Evolutionary conservation across 495 filamentous ascomycete genomes (phyloP), one percentile per base, ranked within the genome.

Genomic region (Parachaetomium inaequale): DNA sequence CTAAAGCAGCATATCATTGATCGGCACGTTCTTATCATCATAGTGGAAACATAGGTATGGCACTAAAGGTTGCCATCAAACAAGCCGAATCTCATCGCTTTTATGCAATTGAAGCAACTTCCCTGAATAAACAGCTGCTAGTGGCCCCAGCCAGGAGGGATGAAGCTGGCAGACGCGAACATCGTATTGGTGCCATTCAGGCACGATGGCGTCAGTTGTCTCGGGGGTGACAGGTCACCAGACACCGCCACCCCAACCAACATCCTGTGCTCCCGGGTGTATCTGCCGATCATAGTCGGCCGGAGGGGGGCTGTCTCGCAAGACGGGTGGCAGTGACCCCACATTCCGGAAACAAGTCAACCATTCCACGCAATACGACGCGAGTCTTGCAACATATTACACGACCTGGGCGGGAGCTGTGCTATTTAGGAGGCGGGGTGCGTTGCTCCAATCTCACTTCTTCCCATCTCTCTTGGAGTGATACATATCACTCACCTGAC

Each of bases 281-380:
- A 56, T 43, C 26, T 56, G 54, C 54, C 54, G 54, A 56, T 8
- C 36, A 10, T 23, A 8, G 25, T 32, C 31, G 29, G 17, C 31
- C 31, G 31, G 14, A 51, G 8, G 26, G 4, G 25, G 14, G 4
- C 25, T 12, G n/a, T 26, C 11, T 26, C 23, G 8, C 15, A 21
- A 26, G 45, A 26, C 49, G 10, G 14, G 26, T 51, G 17, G 49
- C 26, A 10, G 23, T 28, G 23, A 55, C 53, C 53, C 53, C 53
- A 42, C 53, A 34, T 43, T 53, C 49, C 12, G 23, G 49, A 32
- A 25, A 26, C n/a, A n/a, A 5, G 8, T 55, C 53, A 26, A 26
- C 32, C 36, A 19, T 40, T 55, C 26, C 25, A 28, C 29, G 58
- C 58, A 55, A 61, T 61, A 40, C 34, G 25, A 61, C 52, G 63